Percentiles rank a stretch among this genome's conserved stretches.
Conservation (phyloP, 1,284 basidiomycete species). For the Cryptococcus amylolentus region DNA sequence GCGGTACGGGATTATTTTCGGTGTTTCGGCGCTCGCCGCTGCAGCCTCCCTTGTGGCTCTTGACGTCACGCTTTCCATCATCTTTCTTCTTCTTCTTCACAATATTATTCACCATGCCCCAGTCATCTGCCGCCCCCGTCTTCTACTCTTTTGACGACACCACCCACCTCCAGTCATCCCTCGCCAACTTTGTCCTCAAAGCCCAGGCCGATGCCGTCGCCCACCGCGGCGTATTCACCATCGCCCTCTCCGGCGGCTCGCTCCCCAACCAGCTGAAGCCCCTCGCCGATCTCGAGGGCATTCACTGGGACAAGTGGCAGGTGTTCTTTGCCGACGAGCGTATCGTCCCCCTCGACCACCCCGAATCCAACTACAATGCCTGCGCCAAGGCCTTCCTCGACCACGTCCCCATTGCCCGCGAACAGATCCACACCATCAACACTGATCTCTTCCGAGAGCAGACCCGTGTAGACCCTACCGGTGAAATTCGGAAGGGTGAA, state of each 20-base stretch:
- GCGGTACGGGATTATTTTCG: not conserved
- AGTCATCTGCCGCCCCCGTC: constrained; percentile 56
- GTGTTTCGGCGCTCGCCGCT: not conserved
- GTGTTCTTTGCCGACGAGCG: constrained; percentile 32
- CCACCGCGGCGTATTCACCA: constrained; percentile 81
- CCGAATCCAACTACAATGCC: constrained; percentile 82
- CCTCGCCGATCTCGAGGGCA: constrained; percentile 4
- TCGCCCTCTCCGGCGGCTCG: constrained; percentile 91
- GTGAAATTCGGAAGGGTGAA: constrained; percentile 49
- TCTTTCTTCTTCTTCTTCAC: not conserved
- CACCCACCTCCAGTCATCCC: constrained; percentile 52
- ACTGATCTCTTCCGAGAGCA: constrained; percentile 57
- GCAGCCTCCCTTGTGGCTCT: not conserved
- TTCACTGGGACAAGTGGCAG: constrained; percentile 45
- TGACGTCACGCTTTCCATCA: not conserved
- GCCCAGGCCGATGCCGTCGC: constrained; percentile 86
- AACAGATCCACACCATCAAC: constrained; percentile 85
- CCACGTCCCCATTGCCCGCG: constrained; percentile 67
- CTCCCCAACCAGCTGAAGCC: constrained; percentile 68
- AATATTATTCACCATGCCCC: constrained; percentile 29
- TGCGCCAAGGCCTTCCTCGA: constrained; percentile 74
- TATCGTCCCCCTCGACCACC: constrained; percentile 11
- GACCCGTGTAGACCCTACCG: constrained; percentile 35
- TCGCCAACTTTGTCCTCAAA: constrained; percentile 74
- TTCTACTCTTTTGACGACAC: constrained; percentile 67